Conservation (phyloP, 768 basidiomycete genomes). For the Pleurotus citrinopileatus region DNA sequence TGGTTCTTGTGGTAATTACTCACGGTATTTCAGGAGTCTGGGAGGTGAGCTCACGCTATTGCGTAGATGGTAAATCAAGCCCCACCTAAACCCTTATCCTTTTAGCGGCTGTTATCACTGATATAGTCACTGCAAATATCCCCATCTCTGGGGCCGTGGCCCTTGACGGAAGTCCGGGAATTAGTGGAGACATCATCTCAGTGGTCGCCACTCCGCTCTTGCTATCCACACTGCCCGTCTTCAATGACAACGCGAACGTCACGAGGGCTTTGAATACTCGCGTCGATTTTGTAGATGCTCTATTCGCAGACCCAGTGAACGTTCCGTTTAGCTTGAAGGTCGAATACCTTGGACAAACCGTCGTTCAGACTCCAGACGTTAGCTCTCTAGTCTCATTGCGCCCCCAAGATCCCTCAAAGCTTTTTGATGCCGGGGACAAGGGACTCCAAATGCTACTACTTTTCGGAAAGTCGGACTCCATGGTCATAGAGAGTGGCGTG, state of each 20-base stretch:
- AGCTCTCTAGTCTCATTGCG: conserved; percentile 21
- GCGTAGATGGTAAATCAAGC: neutral
- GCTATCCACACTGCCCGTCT: conserved; percentile 17
- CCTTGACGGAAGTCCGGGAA: conserved; percentile 23
- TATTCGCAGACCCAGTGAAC: conserved; percentile 23
- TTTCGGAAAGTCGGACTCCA: neutral
- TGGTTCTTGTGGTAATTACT: neutral
- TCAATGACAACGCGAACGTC: conserved; percentile 21
- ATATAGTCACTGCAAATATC: conserved; percentile 24
- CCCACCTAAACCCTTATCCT: neutral
- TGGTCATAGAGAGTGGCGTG: neutral
- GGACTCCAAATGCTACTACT: conserved; percentile 27
- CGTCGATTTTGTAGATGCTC: conserved; percentile 21
- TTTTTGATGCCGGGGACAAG: conserved; percentile 22
- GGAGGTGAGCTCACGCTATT: conserved; percentile 19
- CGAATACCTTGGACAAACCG: conserved; percentile 21
- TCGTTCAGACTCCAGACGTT: conserved; percentile 18
- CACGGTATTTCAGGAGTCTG: conserved; percentile 21
- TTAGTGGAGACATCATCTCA: conserved; percentile 17
- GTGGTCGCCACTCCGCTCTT: conserved; percentile 21
- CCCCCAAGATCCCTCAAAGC: conserved; percentile 21
- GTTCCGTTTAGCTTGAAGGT: conserved; percentile 23
- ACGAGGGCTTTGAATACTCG: conserved; percentile 17
- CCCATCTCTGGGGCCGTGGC: conserved; percentile 27
- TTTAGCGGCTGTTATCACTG: conserved; percentile 25